Evolutionary conservation across 192 early-diverging fungal species (phyloP).

Genomic region (Backusella westeae): DNA sequence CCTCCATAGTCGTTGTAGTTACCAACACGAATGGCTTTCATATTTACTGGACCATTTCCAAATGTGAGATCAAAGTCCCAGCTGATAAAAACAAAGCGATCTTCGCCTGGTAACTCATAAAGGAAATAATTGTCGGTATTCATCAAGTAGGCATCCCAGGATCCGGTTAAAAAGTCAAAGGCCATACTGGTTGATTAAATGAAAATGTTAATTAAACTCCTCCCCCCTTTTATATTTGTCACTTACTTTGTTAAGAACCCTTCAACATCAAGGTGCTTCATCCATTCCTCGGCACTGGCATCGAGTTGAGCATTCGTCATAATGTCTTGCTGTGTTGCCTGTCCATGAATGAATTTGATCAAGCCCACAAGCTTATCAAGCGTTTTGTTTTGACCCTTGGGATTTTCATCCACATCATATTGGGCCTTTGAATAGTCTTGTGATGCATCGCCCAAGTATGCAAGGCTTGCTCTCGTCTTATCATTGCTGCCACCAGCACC

Average conservation of each 20-base stretch:
- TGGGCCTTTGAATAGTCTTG: background rate
- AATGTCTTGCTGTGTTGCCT: background rate
- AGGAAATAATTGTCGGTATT: conserved; percentile 34
- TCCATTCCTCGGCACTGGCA: conserved; percentile 5
- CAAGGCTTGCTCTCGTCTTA: background rate
- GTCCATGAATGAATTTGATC: conserved; percentile 30
- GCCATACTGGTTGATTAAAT: conserved; percentile 25
- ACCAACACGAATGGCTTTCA: conserved; percentile 15
- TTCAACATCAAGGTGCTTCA: conserved; percentile 22
- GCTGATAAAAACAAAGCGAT: conserved; percentile 16
- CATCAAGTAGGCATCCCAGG: conserved; percentile 26
- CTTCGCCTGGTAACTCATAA: conserved; percentile 18
- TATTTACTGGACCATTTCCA: conserved; percentile 24
- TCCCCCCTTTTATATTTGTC: background rate
- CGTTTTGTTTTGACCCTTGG: background rate
- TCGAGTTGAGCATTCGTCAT: background rate
- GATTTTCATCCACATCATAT: background rate
- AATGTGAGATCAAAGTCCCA: conserved; percentile 31
- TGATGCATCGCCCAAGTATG: conserved; percentile 19
- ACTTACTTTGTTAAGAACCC: conserved; percentile 33
- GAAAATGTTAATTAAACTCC: background rate
- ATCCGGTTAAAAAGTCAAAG: conserved; percentile 26
- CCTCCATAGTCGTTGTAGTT: conserved; percentile 24
- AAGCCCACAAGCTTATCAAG: conserved; percentile 12
- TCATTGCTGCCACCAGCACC: background rate